Percentiles rank a stretch among this genome's conserved stretches.
phyloP scores from a whole-genome alignment of 768 basidiomycete genomes.

The Xerocomellus dryophilus region DNA sequence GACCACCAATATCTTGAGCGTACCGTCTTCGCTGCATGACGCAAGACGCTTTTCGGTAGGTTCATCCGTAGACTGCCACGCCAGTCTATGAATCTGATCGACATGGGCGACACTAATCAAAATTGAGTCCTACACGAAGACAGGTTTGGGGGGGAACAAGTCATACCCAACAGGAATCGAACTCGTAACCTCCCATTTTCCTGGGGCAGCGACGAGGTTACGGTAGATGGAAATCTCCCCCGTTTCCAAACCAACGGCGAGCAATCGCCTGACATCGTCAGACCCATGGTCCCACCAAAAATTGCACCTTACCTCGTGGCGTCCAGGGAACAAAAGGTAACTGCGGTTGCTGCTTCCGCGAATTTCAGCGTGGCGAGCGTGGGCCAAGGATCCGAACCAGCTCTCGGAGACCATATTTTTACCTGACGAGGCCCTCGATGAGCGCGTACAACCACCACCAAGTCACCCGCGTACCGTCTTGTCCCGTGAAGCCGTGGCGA shows the following conservation, averaged over 20 bases:
- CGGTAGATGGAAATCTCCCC: conserved; percentile 70
- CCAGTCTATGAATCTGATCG: conserved; percentile 72
- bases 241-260: conserved; percentile 84
- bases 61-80: conserved; percentile 62
- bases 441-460: background rate
- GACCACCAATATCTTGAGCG: conserved; percentile 73
- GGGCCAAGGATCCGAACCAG: conserved; percentile 49
- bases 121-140: background rate
- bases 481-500: conserved; percentile 93
- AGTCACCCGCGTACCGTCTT: conserved; percentile 63
- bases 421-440: conserved; percentile 46
- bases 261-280: conserved; percentile 40
- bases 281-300: background rate
- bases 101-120: conserved; percentile 65
- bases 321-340: conserved; percentile 54
- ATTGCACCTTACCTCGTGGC: conserved; percentile 38
- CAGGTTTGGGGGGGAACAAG: background rate
- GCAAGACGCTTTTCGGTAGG: conserved; percentile 55
- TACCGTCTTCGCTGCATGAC: conserved; percentile 91
- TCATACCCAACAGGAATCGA: conserved; percentile 54
- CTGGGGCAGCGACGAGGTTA: conserved; percentile 28
- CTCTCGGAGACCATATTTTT: conserved; percentile 67
- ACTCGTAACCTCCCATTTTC: conserved; percentile 46
- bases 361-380: conserved; percentile 61
- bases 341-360: conserved; percentile 77